Conservation (phyloP, 495 filamentous ascomycete genomes). For the Penicillium coprophilum region DNA sequence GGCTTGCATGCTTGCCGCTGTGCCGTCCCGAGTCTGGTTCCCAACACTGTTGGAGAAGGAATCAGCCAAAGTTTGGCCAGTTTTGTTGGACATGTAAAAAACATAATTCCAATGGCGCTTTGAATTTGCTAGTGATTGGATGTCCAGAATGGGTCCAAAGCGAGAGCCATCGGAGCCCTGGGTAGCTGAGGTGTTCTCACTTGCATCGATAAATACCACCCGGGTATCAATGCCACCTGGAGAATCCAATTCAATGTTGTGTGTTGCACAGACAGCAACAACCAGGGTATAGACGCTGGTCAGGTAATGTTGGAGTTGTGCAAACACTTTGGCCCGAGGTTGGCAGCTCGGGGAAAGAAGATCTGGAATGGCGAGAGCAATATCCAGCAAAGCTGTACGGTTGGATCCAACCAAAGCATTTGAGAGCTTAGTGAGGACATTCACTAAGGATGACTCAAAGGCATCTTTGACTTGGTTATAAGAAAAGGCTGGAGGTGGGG, state of each 20-base stretch:
- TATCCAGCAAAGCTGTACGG: slow-evolving; percentile 39
- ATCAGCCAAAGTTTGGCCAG: slow-evolving; percentile 47
- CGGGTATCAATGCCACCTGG: slow-evolving; percentile 75
- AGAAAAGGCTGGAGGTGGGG: slow-evolving; percentile 44
- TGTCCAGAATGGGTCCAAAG: slow-evolving; percentile 60
- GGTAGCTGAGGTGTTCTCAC: background rate
- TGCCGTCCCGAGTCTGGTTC: slow-evolving; percentile 20
- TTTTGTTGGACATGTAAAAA: slow-evolving; percentile 62
- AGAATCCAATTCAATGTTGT: slow-evolving; percentile 61
- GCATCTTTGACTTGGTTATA: slow-evolving; percentile 39
- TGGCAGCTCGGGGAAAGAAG: slow-evolving; percentile 38
- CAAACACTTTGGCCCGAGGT: slow-evolving; percentile 58
- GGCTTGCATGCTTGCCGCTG: slow-evolving; percentile 25
- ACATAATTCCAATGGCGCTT: slow-evolving; percentile 67
- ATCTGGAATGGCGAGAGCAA: slow-evolving; percentile 44
- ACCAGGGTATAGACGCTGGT: slow-evolving; percentile 78
- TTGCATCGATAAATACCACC: slow-evolving; percentile 62
- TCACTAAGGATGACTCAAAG: slow-evolving; percentile 41
- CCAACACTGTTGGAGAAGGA: slow-evolving; percentile 31
- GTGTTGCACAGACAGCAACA: slow-evolving; percentile 61
- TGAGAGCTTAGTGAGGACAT: slow-evolving; percentile 33
- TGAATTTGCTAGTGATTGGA: slow-evolving; percentile 64
- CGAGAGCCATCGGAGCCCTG: slow-evolving; percentile 32
- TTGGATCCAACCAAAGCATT: slow-evolving; percentile 30
- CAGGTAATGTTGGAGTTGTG: slow-evolving; percentile 64